Evolutionary conservation across 2,329 filamentous ascomycete genomes (phyloP).

Genomic region (Xylariaceae sp.): DNA sequence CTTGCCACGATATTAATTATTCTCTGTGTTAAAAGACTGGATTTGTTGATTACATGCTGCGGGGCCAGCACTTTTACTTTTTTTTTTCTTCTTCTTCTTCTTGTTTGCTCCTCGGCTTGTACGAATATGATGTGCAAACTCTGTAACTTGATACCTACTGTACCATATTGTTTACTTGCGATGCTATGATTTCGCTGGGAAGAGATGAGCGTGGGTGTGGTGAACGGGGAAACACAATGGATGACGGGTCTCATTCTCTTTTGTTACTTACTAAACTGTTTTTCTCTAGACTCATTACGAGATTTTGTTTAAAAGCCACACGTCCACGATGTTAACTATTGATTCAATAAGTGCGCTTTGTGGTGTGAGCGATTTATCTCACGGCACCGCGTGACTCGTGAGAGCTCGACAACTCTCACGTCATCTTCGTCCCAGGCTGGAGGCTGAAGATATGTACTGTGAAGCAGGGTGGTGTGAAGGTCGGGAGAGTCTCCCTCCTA

Average conservation of each 20-base stretch:
- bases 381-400: too few species aligned
- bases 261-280: too few species aligned
- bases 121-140: constrained; percentile 1
- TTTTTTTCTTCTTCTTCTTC: constrained; percentile 8
- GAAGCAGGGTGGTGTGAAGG: too few species aligned
- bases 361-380: too few species aligned
- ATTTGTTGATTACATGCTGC: constrained; percentile 5
- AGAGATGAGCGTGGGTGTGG: neutral
- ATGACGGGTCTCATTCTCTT: neutral
- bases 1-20: neutral
- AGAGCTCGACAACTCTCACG: too few species aligned
- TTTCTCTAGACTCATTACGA: too few species aligned
- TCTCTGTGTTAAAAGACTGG: neutral
- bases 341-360: too few species aligned
- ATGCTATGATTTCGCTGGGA: neutral
- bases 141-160: neutral
- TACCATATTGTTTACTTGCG: neutral
- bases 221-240: neutral
- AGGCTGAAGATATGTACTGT: too few species aligned
- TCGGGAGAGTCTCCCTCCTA: too few species aligned
- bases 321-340: too few species aligned
- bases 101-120: neutral
- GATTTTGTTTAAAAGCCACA: too few species aligned
- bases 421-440: too few species aligned
- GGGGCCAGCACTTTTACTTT: constrained; percentile 10